These are phyloP conservation scores for Calonectria honghensis DNA, from an alignment of 2,329 filamentous ascomycete genomes.

Conservation along the genomic window DNA sequence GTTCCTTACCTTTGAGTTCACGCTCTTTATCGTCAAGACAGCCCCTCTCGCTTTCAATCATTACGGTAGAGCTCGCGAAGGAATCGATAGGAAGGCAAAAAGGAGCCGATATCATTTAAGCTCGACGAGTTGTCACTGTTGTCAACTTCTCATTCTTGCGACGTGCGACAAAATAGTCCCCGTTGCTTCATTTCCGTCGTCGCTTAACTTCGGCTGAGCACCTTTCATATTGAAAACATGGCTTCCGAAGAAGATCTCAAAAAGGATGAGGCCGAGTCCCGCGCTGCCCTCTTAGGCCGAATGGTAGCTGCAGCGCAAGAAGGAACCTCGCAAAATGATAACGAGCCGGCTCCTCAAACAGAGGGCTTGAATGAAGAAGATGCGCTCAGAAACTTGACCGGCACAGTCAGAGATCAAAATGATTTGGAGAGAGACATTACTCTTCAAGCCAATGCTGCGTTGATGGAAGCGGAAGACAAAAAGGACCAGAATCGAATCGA, in stretches of 20 bases:
- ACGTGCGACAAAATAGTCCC: background rate
- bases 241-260: slow-evolving; percentile 48
- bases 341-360: slow-evolving; percentile 40
- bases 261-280: slow-evolving; percentile 50
- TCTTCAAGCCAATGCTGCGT: slow-evolving; percentile 74
- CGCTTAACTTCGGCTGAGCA: background rate
- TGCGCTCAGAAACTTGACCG: slow-evolving; percentile 77
- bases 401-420: slow-evolving; percentile 87
- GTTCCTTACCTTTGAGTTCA: slow-evolving; percentile 15
- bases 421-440: slow-evolving; percentile 93
- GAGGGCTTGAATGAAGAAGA: slow-evolving; percentile 73
- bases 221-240: slow-evolving; percentile 48
- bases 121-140: background rate
- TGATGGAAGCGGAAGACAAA: slow-evolving; percentile 78
- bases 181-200: background rate
- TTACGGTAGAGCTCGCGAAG: background rate
- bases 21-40: background rate
- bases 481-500: slow-evolving; percentile 78
- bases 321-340: slow-evolving; percentile 42
- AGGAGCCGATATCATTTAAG: background rate
- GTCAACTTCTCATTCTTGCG: background rate
- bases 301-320: slow-evolving; percentile 59
- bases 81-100: background rate
- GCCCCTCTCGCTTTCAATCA: background rate
- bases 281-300: slow-evolving; percentile 53